Conservation (phyloP, 2,329 filamentous ascomycete genomes). For the Cryphonectria naterciae region DNA sequence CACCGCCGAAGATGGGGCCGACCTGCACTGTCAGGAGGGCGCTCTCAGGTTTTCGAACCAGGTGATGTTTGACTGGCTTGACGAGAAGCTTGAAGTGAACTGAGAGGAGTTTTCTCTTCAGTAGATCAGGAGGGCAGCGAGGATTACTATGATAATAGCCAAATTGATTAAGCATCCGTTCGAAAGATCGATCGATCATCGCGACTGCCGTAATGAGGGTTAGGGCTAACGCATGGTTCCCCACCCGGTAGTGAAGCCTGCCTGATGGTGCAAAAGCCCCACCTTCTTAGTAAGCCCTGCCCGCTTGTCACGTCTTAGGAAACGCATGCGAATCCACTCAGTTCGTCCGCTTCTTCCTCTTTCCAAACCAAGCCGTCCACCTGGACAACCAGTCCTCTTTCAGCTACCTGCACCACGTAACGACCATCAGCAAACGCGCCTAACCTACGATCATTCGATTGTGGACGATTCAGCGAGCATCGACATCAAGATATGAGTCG, state of each 20-base stretch:
- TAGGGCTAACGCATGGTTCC: background rate
- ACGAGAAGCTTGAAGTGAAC: slow-evolving; percentile 2
- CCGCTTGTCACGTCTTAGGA: background rate
- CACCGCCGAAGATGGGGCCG: slow-evolving; percentile 7
- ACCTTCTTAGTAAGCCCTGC: slow-evolving; percentile 3
- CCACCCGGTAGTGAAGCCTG: background rate
- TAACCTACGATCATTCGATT: slow-evolving; percentile 23
- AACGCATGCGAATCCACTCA: background rate
- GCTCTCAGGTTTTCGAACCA: slow-evolving; percentile 3
- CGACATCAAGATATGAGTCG: slow-evolving; percentile 85
- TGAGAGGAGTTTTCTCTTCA: background rate
- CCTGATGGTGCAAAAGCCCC: background rate
- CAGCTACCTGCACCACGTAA: slow-evolving; percentile 12
- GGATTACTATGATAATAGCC: too few species aligned
- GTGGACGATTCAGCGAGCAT: slow-evolving; percentile 26
- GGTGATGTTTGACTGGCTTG: slow-evolving; percentile 9
- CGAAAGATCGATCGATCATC: background rate
- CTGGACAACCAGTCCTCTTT: slow-evolving; percentile 22
- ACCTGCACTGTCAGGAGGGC: slow-evolving; percentile 2
- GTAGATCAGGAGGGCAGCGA: too few species aligned
- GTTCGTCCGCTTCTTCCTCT: slow-evolving; percentile 25
- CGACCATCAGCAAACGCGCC: slow-evolving; percentile 12
- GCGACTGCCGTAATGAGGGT: background rate
- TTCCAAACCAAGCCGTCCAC: slow-evolving; percentile 26
- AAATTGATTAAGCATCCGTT: too few species aligned